Evolutionary conservation across 257 asterid species (phyloP), one percentile per base, ranked within the genome.

Genomic region (Knoxia roxburghii): DNA sequence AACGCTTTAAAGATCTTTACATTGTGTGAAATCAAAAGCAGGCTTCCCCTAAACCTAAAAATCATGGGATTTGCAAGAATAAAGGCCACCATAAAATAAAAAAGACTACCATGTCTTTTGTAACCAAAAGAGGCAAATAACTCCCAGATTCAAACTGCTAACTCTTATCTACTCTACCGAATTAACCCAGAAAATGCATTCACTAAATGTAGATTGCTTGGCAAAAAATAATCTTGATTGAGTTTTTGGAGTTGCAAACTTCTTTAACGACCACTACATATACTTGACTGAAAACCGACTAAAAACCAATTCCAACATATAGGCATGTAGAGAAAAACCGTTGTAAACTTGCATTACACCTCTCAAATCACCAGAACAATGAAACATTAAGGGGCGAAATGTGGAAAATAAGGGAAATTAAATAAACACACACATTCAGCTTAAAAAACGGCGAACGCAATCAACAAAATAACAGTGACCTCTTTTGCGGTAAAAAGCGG

Each of bases 401-500:
- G 35, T 6, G 7, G 15, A 55, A 62, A 61, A 45, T 11, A 29
- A 17, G 3, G 8, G 15, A 13, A 46, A 13, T 13, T 14, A 14
- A 30, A 12, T 9, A 26, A 0, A 17, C 33, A 41, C n/a, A 49
- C 10, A 26, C 0, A n/a, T 11, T 12, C n/a, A 15, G 29, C 1
- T 8, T 27, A 18, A 5, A 2, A 18, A 17, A 59, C 13, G 40
- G 30, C 1, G 10, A 49, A 45, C 18, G 37, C 23, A 20, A 41
- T 57, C 20, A 51, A 54, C 56, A 21, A 23, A 12, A 17, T 7
- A 53, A 1, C 41, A 45, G 46, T 14, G 40, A 82, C 97, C 97
- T 75, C 70, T 82, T 80, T 86, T 92, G 13, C 96, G 93, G 78
- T 92, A 85, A 67, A 89, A 86, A 10, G 82, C 72, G 66, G 95